phyloP scores from a whole-genome alignment of 1,284 basidiomycete genomes.

The Irpex rosettiformis region DNA sequence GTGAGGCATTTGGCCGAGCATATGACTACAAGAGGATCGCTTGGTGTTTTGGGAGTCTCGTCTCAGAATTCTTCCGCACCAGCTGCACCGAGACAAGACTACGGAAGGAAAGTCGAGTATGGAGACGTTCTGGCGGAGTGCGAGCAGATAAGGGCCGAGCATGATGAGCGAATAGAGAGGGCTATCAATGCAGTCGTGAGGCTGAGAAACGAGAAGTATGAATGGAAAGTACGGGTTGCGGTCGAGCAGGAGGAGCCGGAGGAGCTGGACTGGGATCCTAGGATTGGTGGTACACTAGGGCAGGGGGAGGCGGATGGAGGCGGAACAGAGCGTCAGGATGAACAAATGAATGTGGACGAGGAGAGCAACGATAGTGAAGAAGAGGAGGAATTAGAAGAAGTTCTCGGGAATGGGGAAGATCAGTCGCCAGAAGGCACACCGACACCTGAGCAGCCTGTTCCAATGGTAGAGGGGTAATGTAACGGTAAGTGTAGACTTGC shows the following conservation, averaged over 20 bases:
- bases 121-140: slow-evolving; percentile 65
- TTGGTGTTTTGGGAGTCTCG: slow-evolving; percentile 36
- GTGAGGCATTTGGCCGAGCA: slow-evolving; percentile 66
- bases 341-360: slow-evolving; percentile 24
- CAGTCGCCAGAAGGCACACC: slow-evolving; percentile 27
- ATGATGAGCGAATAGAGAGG: slow-evolving; percentile 68
- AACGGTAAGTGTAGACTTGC: slow-evolving; percentile 1
- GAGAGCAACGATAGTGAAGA: slow-evolving; percentile 38
- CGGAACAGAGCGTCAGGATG: slow-evolving; percentile 6
- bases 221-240: slow-evolving; percentile 71
- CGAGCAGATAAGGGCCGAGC: slow-evolving; percentile 57
- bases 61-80: neutral
- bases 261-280: slow-evolving; percentile 65
- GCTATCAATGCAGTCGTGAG: slow-evolving; percentile 70
- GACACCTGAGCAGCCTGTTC: no score
- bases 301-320: slow-evolving; percentile 17
- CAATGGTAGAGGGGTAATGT: neutral
- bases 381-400: slow-evolving; percentile 39
- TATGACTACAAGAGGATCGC: slow-evolving; percentile 57
- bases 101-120: slow-evolving; percentile 34
- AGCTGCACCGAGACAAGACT: neutral
- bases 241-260: slow-evolving; percentile 74
- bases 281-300: slow-evolving; percentile 15
- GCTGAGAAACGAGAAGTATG: slow-evolving; percentile 64
- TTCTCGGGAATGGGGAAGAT: slow-evolving; percentile 30